Base-by-base conservation (phyloP, 169 alveolate species). In the Plasmodium coatneyi region DNA sequence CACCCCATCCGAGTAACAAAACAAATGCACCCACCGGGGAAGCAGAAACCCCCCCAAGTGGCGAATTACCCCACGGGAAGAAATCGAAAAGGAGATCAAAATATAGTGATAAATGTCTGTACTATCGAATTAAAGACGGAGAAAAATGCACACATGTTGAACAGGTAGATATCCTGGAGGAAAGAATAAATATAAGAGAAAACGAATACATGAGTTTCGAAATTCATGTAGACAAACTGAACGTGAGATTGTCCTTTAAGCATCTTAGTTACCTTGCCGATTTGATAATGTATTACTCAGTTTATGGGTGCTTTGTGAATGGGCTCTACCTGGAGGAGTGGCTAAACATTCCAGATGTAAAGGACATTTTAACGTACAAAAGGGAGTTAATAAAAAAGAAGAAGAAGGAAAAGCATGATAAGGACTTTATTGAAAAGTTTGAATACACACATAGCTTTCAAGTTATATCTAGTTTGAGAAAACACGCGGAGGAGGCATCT, bases 391-490 rank as follows among this genome's bases (percentile, higher is more conserved):
- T 34, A 14, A 86, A 86, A 76, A 86, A 86, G 66, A 74, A 78
- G 43, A 86, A 86, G 60, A 86, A 86, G 80, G 93, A 86, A 86
- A 86, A 86, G 80, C 66, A 39, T 32, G 93, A 86, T 12, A 86
- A 86, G 52, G 83, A 86, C 36, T 86, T 86, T 30, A 41, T 86
- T 5, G 93, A 86, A 49, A 86, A 86, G 43, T 86, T 86, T 72
- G 93, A 86, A 49, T 86, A 86, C 19, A 49, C 84, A 34, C 93
- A 86, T 36, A 86, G 93, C 19, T 86, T 86, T 39, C 93, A 86
- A 36, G 80, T 86, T 4, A 86, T 86, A 34, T 86, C 84, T 9
- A 86, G 80, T 86, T 19, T 86, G 41, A 74, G 70, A 28, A 86
- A 52, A 12, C 84, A 52, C 34, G 93, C 66, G 5, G 52, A 43